Conservation (phyloP, 495 filamentous ascomycete genomes). For the Penicillium chermesinum region DNA sequence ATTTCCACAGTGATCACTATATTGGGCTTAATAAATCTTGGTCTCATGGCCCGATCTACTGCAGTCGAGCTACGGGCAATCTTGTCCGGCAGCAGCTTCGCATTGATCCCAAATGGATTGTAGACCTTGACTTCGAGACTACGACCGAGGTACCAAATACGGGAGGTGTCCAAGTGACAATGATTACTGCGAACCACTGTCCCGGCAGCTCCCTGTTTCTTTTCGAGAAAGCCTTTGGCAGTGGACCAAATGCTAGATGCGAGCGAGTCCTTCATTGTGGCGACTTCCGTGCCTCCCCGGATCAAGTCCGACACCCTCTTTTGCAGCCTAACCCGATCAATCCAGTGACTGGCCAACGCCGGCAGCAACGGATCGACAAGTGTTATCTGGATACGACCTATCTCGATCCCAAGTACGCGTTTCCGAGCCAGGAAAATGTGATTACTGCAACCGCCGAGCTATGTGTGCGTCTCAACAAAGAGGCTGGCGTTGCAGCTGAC, state of each 20-base stretch:
- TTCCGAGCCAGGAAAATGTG: conserved; percentile 83
- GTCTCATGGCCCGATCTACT: conserved; percentile 94
- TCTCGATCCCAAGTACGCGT: conserved; percentile 90
- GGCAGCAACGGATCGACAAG: conserved; percentile 82
- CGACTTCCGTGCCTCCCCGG: conserved; percentile 85
- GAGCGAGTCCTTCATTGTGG: conserved; percentile 91
- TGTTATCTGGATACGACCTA: conserved; percentile 99
- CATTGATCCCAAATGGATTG: conserved; percentile 80
- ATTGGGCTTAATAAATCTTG: conserved; percentile 82
- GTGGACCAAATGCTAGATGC: conserved; percentile 49
- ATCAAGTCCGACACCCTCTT: conserved; percentile 79
- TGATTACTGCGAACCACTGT: conserved; percentile 97
- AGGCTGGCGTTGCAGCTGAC: conserved; percentile 46
- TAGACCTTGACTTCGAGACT: conserved; percentile 81
- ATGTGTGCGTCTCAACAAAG: conserved; percentile 65
- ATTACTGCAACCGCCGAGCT: conserved; percentile 85
- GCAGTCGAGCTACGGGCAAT: conserved; percentile 85
- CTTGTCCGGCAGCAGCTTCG: conserved; percentile 79
- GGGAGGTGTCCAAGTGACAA: conserved; percentile 77
- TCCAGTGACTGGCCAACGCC: conserved; percentile 58
- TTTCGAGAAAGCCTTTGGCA: conserved; percentile 72
- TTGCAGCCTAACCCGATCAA: conserved; percentile 70
- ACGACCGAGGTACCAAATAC: conserved; percentile 74
- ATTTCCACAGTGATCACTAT: conserved; percentile 98
- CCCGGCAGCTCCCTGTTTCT: conserved; percentile 91